phyloP scores from a whole-genome alignment of 2,329 filamentous ascomycete genomes.

The Myriangium duriaei region DNA sequence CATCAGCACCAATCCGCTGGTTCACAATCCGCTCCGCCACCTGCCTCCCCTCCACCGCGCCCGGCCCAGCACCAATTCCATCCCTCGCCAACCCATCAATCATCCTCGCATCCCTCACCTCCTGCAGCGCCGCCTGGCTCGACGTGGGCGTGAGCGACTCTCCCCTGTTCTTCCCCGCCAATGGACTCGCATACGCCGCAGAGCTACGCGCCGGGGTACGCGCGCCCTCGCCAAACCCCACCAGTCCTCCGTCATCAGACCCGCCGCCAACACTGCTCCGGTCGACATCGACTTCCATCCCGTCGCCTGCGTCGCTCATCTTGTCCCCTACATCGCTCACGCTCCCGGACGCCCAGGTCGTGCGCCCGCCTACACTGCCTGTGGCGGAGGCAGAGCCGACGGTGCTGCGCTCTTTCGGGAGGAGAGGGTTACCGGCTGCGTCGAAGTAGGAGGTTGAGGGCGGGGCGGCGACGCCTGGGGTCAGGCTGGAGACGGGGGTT shows the following conservation, averaged over 20 bases:
- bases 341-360: slow-evolving; percentile 56
- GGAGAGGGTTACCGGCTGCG: slow-evolving; percentile 49
- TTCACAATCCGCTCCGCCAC: slow-evolving; percentile 53
- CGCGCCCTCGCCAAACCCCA: slow-evolving; percentile 87
- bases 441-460: slow-evolving; percentile 60
- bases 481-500: slow-evolving; percentile 27
- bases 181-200: slow-evolving; percentile 57
- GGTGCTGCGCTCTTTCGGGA: slow-evolving; percentile 69
- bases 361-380: slow-evolving; percentile 57
- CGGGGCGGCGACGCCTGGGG: slow-evolving; percentile 36
- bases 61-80: slow-evolving; percentile 21
- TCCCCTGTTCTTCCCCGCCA: slow-evolving; percentile 8
- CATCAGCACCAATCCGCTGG: slow-evolving; percentile 38
- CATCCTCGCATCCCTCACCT: slow-evolving; percentile 29
- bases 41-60: slow-evolving; percentile 30
- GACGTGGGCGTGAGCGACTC: slow-evolving; percentile 20
- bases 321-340: slow-evolving; percentile 49
- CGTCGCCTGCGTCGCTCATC: slow-evolving; percentile 44
- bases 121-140: slow-evolving; percentile 15
- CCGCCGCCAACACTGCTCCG: slow-evolving; percentile 60
- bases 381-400: slow-evolving; percentile 86
- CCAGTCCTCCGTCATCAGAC: slow-evolving; percentile 78
- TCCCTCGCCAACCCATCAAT: slow-evolving; percentile 37
- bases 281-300: slow-evolving; percentile 29
- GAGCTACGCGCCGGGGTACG: slow-evolving; percentile 43